Evolutionary conservation across 345 rosid species (phyloP).

Genomic region (Populus alba): DNA sequence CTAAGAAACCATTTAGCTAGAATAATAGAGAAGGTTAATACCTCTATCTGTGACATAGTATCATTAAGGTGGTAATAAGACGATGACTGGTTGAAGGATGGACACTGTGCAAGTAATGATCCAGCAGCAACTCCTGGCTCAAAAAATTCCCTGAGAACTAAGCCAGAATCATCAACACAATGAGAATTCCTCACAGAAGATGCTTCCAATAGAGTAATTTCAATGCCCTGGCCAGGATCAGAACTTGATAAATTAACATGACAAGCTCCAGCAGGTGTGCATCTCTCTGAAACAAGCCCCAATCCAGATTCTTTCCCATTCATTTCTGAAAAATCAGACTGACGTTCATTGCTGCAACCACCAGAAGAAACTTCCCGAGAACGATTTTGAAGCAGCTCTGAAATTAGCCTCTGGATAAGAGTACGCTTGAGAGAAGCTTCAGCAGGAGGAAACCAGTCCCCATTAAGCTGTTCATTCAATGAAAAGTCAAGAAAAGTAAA

Average conservation of each 20-base stretch:
- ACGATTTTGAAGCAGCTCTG: constrained; percentile 59
- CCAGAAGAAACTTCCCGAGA: constrained; percentile 38
- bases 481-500: background rate
- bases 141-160: constrained; percentile 77
- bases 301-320: constrained; percentile 36
- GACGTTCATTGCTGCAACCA: constrained; percentile 37
- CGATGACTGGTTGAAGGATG: constrained; percentile 55
- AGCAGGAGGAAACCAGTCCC: constrained; percentile 79
- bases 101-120: constrained; percentile 63
- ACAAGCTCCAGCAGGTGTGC: constrained; percentile 39
- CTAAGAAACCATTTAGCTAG: background rate
- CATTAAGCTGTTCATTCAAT: constrained; percentile 55
- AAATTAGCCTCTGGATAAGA: constrained; percentile 70
- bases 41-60: constrained; percentile 57
- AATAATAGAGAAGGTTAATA: constrained; percentile 29
- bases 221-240: constrained; percentile 55
- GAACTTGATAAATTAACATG: constrained; percentile 44
- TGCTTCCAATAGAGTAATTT: constrained; percentile 62
- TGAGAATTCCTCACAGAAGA: constrained; percentile 58
- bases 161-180: constrained; percentile 56
- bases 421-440: constrained; percentile 95
- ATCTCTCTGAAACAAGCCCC: constrained; percentile 43
- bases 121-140: constrained; percentile 66
- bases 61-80: constrained; percentile 56
- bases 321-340: constrained; percentile 38